A percentile compares a stretch with the other conserved stretches of the same genome.
These are phyloP conservation scores for Plectosphaerella plurivora DNA, from an alignment of 2,329 filamentous ascomycete species.

Conservation along the genomic window DNA sequence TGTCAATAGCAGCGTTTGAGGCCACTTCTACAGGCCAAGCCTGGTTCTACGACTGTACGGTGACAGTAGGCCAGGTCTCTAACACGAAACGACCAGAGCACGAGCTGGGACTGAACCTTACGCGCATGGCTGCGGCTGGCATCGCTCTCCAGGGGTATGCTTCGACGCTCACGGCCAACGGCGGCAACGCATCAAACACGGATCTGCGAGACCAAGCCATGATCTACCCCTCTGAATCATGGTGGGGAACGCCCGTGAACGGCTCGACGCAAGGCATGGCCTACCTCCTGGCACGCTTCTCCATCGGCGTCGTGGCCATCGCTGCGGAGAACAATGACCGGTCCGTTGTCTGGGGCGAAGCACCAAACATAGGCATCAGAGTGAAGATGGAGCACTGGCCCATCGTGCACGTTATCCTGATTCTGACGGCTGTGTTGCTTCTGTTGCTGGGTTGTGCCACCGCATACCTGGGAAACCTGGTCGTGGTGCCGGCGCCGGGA, in stretches of 20 bases:
- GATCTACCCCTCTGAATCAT: slow-evolving; percentile 35
- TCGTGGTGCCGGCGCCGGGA: slow-evolving; percentile 15
- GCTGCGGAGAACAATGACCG: slow-evolving; percentile 20
- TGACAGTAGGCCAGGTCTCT: slow-evolving; percentile 25
- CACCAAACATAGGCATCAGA: slow-evolving; percentile 23
- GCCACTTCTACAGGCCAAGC: slow-evolving; percentile 22
- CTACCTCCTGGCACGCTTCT: slow-evolving; percentile 26
- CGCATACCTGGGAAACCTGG: slow-evolving; percentile 17
- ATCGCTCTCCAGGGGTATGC: slow-evolving; percentile 37
- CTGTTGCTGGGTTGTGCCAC: slow-evolving; percentile 18
- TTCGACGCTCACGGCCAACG: slow-evolving; percentile 11
- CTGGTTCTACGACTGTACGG: slow-evolving; percentile 37
- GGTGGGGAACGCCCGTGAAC: slow-evolving; percentile 25
- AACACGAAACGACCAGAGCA: slow-evolving; percentile 30
- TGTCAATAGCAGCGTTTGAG: slow-evolving; percentile 30
- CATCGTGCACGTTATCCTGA: slow-evolving; percentile 24
- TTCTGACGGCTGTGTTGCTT: slow-evolving; percentile 24
- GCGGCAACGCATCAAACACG: slow-evolving; percentile 9
- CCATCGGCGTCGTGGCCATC: slow-evolving; percentile 28
- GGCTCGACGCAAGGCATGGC: slow-evolving; percentile 30
- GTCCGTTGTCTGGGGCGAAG: slow-evolving; percentile 18
- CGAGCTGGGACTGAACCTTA: slow-evolving; percentile 26
- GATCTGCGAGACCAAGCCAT: slow-evolving; percentile 25
- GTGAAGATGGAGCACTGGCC: slow-evolving; percentile 27
- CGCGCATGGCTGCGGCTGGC: slow-evolving; percentile 24